Conservation (phyloP, 169 alveolate species). For the Plasmodium inui region DNA sequence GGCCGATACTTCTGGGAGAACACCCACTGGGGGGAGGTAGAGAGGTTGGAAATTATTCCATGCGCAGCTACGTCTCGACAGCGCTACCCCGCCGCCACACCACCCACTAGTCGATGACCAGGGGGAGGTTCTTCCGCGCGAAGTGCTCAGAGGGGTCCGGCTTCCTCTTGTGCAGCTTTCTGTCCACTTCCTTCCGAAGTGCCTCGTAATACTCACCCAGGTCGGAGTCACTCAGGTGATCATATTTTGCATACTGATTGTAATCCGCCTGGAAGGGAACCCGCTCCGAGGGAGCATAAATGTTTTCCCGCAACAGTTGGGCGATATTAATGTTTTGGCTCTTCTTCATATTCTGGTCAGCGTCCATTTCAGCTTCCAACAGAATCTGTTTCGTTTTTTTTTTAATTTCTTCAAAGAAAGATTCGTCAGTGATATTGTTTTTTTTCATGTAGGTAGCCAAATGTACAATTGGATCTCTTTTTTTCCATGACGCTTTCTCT, state of each 20-base stretch:
- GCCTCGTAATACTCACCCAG: slow-evolving; percentile 35
- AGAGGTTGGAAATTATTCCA: background rate
- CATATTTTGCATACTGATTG: background rate
- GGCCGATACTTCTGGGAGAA: background rate
- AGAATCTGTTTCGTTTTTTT: slow-evolving; percentile 48
- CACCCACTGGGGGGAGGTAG: background rate
- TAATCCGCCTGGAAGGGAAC: background rate
- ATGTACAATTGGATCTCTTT: slow-evolving; percentile 78
- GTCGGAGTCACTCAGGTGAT: background rate
- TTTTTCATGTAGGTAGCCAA: slow-evolving; percentile 79
- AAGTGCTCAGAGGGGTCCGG: slow-evolving; percentile 10
- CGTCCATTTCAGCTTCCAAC: slow-evolving; percentile 18
- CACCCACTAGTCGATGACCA: slow-evolving; percentile 18
- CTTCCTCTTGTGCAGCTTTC: slow-evolving; percentile 24
- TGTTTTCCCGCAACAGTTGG: background rate
- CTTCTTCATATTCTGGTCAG: slow-evolving; percentile 1
- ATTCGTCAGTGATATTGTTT: slow-evolving; percentile 76
- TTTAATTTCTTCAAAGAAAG: slow-evolving; percentile 72
- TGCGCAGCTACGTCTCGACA: background rate
- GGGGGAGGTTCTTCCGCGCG: slow-evolving; percentile 26
- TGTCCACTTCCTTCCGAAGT: slow-evolving; percentile 3
- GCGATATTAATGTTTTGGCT: slow-evolving; percentile 14
- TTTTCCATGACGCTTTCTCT: slow-evolving; percentile 81
- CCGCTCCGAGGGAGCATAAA: slow-evolving; percentile 24
- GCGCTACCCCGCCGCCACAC: background rate